Evolutionary conservation across 1,284 basidiomycete species (phyloP), one percentile per base, ranked within the genome.

Genomic region (Mixia osmundae): DNA sequence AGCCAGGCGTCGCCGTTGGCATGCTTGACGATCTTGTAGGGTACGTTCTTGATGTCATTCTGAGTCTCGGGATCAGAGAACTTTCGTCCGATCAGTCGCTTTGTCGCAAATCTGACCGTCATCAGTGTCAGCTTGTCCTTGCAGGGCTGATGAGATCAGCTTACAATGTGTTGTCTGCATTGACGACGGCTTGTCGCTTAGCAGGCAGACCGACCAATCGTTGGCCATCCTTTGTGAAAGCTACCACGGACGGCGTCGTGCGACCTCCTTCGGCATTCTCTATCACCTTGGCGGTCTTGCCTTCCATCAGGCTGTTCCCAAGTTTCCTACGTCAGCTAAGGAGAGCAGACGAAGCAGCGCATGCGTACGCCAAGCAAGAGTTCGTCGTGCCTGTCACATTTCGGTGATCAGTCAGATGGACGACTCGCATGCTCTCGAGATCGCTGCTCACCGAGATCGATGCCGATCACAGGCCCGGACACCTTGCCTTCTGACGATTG

Each of bases 181-280:
- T 97, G 56, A 95, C 83, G 36, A 94, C 82, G 5, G 83, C 85
- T 61, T 95, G 89, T 40, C 87, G 80, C 62, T 94, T 87, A 26
- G 89, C 91, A 24, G 91, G 89, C 36, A 91, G 69, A 61, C 89
- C 89, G 46, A 95, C 78, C 29, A 52, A 43, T 30, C 54, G 56
- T 56, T 61, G 50, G 50, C 63, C 64, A 26, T 62, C 59, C 61
- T 95, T 94, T 47, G 87, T 85, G 68, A 97, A 97, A 28, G 89
- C 91, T 47, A 97, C 83, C 40, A 94, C 82, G 35, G 89, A 97
- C 7, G 91, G 91, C 21, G 89, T 97, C 47, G 89, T 95, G 52
- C 89, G 73, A 44, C 79, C 80, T 66, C 89, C 89, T 65, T 97
- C 89, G 9, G 85, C 64, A 65, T 97, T 95, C 62, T 95, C 89